A percentile compares a stretch with the other conserved stretches of the same genome.
Evolutionary conservation across 495 filamentous ascomycete species (phyloP).

Genomic region (Geoglossum glabrum): DNA sequence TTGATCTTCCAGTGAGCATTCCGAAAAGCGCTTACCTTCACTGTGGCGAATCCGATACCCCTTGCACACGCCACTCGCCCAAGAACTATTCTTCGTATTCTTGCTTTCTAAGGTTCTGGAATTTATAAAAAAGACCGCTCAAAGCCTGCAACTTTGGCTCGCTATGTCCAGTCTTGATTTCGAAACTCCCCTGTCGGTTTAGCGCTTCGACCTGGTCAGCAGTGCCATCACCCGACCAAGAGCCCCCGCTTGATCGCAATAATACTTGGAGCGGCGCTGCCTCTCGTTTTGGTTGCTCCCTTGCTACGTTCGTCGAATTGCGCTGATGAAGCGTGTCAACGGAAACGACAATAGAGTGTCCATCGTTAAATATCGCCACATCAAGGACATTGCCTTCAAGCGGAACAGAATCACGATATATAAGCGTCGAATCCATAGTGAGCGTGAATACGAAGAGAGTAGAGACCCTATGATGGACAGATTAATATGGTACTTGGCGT

Average conservation of each 20-base stretch:
- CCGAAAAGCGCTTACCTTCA: no score
- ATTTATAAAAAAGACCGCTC: background rate
- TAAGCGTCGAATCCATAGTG: constrained; percentile 22
- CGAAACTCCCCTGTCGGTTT: constrained; percentile 1
- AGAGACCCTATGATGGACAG: constrained; percentile 26
- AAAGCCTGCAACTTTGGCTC: background rate
- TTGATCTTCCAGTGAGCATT: no score
- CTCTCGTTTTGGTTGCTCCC: constrained; percentile 7
- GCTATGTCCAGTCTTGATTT: background rate
- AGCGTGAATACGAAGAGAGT: constrained; percentile 34
- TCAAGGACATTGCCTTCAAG: constrained; percentile 43
- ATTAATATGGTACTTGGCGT: constrained; percentile 7
- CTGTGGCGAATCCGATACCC: no score
- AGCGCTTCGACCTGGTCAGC: background rate
- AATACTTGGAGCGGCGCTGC: background rate
- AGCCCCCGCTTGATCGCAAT: background rate
- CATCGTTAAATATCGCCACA: constrained; percentile 19
- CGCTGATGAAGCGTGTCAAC: constrained; percentile 31
- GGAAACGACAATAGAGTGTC: constrained; percentile 29
- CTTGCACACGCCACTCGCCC: no score
- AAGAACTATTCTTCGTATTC: background rate
- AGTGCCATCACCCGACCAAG: background rate
- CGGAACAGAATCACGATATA: constrained; percentile 24
- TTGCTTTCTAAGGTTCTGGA: constrained; percentile 3
- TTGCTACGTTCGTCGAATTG: constrained; percentile 20